Base-by-base conservation (phyloP, 163 green algal species). In the Scenedesmus sp. region DNA sequence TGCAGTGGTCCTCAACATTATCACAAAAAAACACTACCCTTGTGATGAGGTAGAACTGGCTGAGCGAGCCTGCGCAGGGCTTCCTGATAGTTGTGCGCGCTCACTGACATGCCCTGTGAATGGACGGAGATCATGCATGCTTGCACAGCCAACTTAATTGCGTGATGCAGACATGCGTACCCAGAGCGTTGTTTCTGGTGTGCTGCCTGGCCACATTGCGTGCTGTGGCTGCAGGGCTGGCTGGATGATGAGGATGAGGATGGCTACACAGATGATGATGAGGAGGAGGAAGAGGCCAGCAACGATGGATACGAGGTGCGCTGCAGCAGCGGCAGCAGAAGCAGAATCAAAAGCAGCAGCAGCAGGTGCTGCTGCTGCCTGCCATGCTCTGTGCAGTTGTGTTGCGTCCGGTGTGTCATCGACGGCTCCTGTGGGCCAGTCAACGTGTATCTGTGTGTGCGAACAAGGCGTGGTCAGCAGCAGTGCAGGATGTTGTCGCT, bases 221-320 rank as follows among this genome's bases (percentile, higher is more conserved):
- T 56, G 2, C 23, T 86, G 52, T 18, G n/a, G 15, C 82, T 73
- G 46, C 26, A 84, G 88, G 88, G 88, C n/a, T 92, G 88, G 88
- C 62, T 54, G 12, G 88, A 92, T 64, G 88, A 92, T 57, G 88
- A 92, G 18, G 77, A 88, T 66, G 87, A 86, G 5, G 60, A 79
- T 5, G 62, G 64, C 16, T 60, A 73, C 16, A 70, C 18, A 20
- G 88, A 87, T 59, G 88, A 83, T 0, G 81, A 88, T 5, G 88
- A 52, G 34, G 34, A 46, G 34, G 34, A 26, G 52, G 16, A 7
- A 46, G 81, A 60, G 54, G 81, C 57, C 10, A 34, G 16, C 23
- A 60, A 20, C 60, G 85, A 82, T 15, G 85, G 83, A 13, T 67
- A 90, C 20, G 64, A 74, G 85, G 56, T 34, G 26, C 6, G 3